phyloP scores from a whole-genome alignment of 2,329 filamentous ascomycete species.

The Xylaria sp. region DNA sequence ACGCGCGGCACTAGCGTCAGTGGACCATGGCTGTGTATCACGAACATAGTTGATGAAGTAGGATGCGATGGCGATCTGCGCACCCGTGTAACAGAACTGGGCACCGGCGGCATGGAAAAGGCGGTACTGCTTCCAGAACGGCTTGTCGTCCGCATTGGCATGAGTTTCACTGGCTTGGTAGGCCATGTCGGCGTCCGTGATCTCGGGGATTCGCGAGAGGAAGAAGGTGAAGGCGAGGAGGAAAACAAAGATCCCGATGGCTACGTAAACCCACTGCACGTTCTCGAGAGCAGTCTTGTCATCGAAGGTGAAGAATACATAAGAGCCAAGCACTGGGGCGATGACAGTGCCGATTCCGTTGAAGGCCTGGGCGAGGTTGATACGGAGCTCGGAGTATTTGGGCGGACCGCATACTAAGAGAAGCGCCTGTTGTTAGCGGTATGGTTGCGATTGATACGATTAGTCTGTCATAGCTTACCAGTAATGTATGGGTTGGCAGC shows the following conservation, averaged over 20 bases:
- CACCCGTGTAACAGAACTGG: conserved; percentile 80
- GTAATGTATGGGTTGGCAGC: conserved; percentile 78
- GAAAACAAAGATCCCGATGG: conserved; percentile 74
- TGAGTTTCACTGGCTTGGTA: conserved; percentile 62
- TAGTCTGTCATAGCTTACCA: conserved; percentile 40
- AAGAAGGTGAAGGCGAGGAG: conserved; percentile 70
- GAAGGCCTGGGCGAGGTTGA: conserved; percentile 79
- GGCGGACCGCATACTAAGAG: conserved; percentile 65
- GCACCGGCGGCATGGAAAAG: conserved; percentile 77
- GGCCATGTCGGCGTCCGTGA: conserved; percentile 70
- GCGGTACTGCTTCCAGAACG: conserved; percentile 72
- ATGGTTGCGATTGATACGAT: not conserved
- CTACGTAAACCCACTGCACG: conserved; percentile 79
- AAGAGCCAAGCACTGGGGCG: conserved; percentile 73
- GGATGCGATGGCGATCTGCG: conserved; percentile 68
- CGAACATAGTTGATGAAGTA: conserved; percentile 79
- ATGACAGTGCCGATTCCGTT: conserved; percentile 77
- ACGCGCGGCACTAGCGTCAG: conserved; percentile 61
- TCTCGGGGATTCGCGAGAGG: conserved; percentile 71
- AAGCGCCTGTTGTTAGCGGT: conserved; percentile 18
- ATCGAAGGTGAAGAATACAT: conserved; percentile 72
- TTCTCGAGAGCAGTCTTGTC: conserved; percentile 63
- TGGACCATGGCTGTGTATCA: conserved; percentile 61
- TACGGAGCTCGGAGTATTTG: conserved; percentile 70
- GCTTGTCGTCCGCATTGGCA: conserved; percentile 62